Base-by-base conservation (phyloP, 306 rosid genomes). In the Vigna radiata region DNA sequence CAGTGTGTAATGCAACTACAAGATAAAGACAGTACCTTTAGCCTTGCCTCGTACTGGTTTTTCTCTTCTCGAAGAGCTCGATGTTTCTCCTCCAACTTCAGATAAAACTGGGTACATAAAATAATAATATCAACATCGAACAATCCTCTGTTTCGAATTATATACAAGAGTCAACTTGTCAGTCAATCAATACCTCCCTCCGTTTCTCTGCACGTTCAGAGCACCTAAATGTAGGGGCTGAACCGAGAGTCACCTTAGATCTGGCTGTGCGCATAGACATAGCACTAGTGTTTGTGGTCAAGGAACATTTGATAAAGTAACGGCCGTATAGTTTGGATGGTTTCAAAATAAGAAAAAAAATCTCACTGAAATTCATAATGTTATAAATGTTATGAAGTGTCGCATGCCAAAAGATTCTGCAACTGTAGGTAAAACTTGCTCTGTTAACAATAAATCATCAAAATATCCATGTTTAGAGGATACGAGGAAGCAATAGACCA, bases 401-500 rank as follows among this genome's bases (percentile, higher is more conserved):
- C 21, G 11, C 16, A 13, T 9, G 11, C 37, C 48, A 37, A 59
- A 41, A 65, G 63, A 37, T 66, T 72, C 59, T 67, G 44, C 62
- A 36, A 13, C 39, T 69, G 46, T 41, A 18, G 9, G 23, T 44
- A 76, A 50, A 72, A 81, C 65, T 50, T 52, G 48, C 46, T 36
- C 37, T 18, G 25, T 31, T 65, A 41, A 54, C 46, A 76, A 41
- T 70, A 43, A 86, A 77, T 58, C 61, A 46, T 73, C 19, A 75
- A 65, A 81, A 44, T 18, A 33, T 64, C 72, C 11, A 36, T 52
- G 37, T 64, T 21, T 68, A 73, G 77, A 91, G 99, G 99, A 96
- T 96, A 96, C 97, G 99, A 92, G 82, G 97, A 90, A 65, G 98
- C 87, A 4, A 88, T n/a, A 55, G 96, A 96, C 90, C 90, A 92